Base-by-base conservation (phyloP, 2,329 filamentous ascomycete species). In the Diaporthe eres region DNA sequence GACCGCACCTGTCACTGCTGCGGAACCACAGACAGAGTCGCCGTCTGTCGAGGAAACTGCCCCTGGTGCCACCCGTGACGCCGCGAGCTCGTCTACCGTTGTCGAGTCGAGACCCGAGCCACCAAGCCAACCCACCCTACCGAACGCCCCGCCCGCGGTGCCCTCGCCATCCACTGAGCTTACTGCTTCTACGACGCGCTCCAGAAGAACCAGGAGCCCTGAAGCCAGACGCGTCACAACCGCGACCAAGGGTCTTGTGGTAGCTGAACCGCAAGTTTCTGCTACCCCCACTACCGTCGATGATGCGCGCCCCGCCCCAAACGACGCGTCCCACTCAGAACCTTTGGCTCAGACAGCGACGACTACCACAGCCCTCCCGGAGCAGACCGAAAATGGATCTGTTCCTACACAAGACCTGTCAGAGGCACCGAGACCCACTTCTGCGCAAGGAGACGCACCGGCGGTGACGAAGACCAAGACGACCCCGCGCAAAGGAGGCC, bases 1-100 rank as follows among this genome's bases (percentile, higher is more conserved):
- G 65, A 80, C 86, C 58, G 82, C 86, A 44, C 77, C 77, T 60
- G 78, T 79, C 34, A 71, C 80, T 13, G 74, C 78, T 34, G 75
- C 81, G 55, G 77, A 74, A 13, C 74, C 74, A 34, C 74, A 72
- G 37, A 77, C 78, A 5, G 73, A 72, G 67, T 78, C 80, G 17
- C 75, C 79, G 19, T 17, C 73, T 47, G 60, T 53, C 47, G 73
- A 72, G 55, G 73, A 73, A 4, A 19, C 39, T 15, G 61, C 39
- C n/a, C 31, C 61, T 25, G 71, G 47, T 75, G 74, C 2, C 77
- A 78, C n/a, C 25, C 60, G 61, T 19, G 44, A 73, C 17, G 49
- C 71, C 31, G 63, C 74, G 37, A 65, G 72, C 34, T 65, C 76
- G 9, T 57, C 74, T 22, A 70, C 75, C 9, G 34, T 60, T 9